Conservation (phyloP, 371 early-diverging fungal genomes). For the Mortierella sp. region DNA sequence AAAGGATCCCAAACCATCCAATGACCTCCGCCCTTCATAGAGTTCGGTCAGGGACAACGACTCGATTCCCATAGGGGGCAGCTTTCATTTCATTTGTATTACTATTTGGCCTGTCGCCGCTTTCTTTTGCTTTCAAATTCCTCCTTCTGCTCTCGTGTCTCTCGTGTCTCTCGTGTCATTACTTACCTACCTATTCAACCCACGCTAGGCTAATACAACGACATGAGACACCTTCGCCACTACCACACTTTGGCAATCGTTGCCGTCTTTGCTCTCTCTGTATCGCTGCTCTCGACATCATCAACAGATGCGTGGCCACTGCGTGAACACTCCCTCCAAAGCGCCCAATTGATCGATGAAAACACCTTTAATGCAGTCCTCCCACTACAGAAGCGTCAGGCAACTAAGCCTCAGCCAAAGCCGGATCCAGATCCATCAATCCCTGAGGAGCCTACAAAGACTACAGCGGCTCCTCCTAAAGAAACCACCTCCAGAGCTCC, state of each 20-base stretch:
- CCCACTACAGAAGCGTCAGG: neutral
- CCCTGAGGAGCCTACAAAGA: slow-evolving; percentile 4
- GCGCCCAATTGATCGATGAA: neutral
- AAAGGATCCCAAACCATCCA: too few relatives aligned
- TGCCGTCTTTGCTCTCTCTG: slow-evolving; percentile 13
- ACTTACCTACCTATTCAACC: neutral
- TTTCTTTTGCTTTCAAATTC: neutral
- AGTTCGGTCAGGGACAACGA: too few relatives aligned
- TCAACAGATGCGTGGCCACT: slow-evolving; percentile 12
- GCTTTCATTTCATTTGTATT: too few relatives aligned
- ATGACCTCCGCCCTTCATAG: too few relatives aligned
- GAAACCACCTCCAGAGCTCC: slow-evolving; percentile 1
- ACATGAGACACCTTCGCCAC: slow-evolving; percentile 6
- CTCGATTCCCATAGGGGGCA: too few relatives aligned
- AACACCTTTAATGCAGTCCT: neutral
- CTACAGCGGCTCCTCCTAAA: neutral
- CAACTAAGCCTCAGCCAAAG: neutral
- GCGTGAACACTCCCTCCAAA: neutral
- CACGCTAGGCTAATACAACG: neutral
- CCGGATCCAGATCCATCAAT: too few relatives aligned
- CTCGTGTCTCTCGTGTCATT: neutral
- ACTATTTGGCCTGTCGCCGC: too few relatives aligned
- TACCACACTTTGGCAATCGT: slow-evolving; percentile 14
- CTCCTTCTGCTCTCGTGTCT: neutral
- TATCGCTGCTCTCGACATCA: slow-evolving; percentile 1